Evolutionary conservation across 2,329 filamentous ascomycete genomes (phyloP), one percentile per base, ranked within the genome.

Genomic region (Paraconiothyrium sp.): DNA sequence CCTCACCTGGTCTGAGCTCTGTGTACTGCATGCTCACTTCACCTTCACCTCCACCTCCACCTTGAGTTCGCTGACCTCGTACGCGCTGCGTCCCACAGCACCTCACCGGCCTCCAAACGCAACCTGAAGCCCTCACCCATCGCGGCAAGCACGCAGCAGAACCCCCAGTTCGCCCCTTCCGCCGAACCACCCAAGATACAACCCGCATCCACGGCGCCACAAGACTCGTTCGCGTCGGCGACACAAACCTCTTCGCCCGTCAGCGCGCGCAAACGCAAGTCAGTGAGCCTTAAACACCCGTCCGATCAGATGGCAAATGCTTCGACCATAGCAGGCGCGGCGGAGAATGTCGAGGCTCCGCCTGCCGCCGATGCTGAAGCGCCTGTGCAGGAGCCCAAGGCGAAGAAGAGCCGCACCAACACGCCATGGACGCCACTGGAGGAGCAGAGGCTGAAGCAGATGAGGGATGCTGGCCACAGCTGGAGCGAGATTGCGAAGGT

Each of bases 401-500:
- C 87, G 51, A 99, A 98, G 84, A 97, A 97, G 83, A 95, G 93
- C 72, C 87, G 95, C 63, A 98, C 95, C n/a, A 99, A 99, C 77
- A 99, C 95, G 2, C 95, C 95, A 0, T 99, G 95, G 95, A 97
- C 94, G 1, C 92, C 94, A 2, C 92, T 92, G 37, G 95, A 99
- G 79, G 95, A 99, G 80, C 88, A 94, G 76, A 86, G 93, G 49
- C 83, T 99, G 70, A 98, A 98, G 84, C 89, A 90, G 68, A 96
- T 99, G 93, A 88, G 95, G 72, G 95, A 98, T 79, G 88, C 90
- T 1, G 94, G 94, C 11, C 94, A 92, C 71, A 97, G 92, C 74
- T 99, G 95, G 95, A 96, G 93, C 52, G 95, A 98, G 74, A 99
- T 99, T 75, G 95, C 94, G 70, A 98, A 98, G 89, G 94, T 96